Evolutionary conservation across 106 monocot species (phyloP).

Genomic region (Allium fistulosum): DNA sequence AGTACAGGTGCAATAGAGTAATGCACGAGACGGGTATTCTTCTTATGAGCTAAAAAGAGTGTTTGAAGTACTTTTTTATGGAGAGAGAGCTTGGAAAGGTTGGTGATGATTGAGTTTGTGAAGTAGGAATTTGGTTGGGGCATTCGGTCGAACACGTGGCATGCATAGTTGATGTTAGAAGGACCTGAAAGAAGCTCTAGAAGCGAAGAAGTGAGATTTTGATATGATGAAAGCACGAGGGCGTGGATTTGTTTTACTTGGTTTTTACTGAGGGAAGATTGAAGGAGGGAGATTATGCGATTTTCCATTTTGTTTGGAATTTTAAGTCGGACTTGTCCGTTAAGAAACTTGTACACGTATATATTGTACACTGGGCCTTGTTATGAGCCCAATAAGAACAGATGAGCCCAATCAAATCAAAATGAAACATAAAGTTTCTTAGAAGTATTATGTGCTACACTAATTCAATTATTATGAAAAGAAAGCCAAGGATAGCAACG

Average conservation of each 20-base stretch:
- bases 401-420: too few species aligned
- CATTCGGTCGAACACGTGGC: constrained; percentile 49
- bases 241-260: constrained; percentile 2
- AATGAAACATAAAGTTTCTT: too few species aligned
- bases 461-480: too few species aligned
- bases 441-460: too few species aligned
- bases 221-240: not conserved
- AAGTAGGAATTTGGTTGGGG: constrained; percentile 36
- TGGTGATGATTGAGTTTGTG: constrained; percentile 31
- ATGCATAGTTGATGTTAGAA: constrained; percentile 27
- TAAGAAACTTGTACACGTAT: too few species aligned
- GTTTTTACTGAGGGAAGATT: not conserved
- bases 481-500: too few species aligned
- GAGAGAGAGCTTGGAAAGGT: constrained; percentile 52
- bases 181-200: not conserved
- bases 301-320: constrained; percentile 1
- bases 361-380: too few species aligned
- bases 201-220: constrained; percentile 1
- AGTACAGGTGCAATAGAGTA: constrained; percentile 48
- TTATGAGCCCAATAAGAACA: too few species aligned
- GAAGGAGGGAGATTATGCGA: constrained; percentile 9
- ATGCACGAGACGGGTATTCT: constrained; percentile 19
- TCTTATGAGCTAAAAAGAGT: constrained; percentile 30
- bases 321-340: too few species aligned
- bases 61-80: constrained; percentile 28